A percentile compares a stretch with the other conserved stretches of the same genome.
Conservation (phyloP, 2,329 filamentous ascomycete genomes). For the Penicillium sp. region DNA sequence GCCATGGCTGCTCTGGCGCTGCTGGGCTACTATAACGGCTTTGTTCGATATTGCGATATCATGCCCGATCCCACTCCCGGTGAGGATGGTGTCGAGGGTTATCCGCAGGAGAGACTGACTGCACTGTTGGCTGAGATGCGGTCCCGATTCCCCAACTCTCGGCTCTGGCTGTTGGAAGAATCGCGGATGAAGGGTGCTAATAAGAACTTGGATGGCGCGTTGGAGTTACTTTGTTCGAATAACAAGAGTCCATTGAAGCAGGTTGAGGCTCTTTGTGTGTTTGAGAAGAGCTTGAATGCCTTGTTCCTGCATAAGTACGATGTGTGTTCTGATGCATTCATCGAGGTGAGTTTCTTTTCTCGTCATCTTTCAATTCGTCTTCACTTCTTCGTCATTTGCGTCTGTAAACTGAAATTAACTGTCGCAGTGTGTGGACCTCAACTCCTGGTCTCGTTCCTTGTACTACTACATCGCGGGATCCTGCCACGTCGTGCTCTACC, state of each 20-base stretch:
- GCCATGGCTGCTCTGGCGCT: conserved; percentile 80
- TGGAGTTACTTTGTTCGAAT: conserved; percentile 62
- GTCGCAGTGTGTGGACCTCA: conserved; percentile 66
- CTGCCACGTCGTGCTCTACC: conserved; percentile 78
- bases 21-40: conserved; percentile 82
- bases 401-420: background rate
- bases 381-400: background rate
- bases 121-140: conserved; percentile 72
- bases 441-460: conserved; percentile 85
- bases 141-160: conserved; percentile 72
- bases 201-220: conserved; percentile 63
- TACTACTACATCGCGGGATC: conserved; percentile 87
- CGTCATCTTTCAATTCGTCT: too few species aligned
- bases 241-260: conserved; percentile 76
- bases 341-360: conserved; percentile 51
- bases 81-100: conserved; percentile 62
- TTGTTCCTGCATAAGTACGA: conserved; percentile 79
- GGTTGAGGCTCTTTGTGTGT: conserved; percentile 78
- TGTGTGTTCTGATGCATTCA: conserved; percentile 70
- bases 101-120: conserved; percentile 67
- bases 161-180: conserved; percentile 86
- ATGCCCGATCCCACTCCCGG: conserved; percentile 54
- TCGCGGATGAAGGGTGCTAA: conserved; percentile 71
- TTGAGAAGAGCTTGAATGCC: conserved; percentile 74
- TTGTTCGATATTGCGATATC: conserved; percentile 86